Evolutionary conservation across 2,329 filamentous ascomycete genomes (phyloP).

Genomic region (Verticillium dahliae): DNA sequence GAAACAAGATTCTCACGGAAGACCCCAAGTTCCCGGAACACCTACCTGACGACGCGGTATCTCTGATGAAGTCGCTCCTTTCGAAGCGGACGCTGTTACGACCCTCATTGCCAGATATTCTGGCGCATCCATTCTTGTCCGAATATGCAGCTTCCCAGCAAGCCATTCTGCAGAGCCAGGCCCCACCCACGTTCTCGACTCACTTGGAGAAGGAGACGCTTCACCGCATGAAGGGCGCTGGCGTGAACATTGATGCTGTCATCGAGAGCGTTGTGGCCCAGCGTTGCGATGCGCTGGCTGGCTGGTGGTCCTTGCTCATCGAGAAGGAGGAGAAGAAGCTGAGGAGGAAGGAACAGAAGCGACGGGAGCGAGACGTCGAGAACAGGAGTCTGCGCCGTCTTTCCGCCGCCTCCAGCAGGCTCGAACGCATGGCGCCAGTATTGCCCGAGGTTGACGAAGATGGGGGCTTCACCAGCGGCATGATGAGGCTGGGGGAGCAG

Average conservation of each 20-base stretch:
- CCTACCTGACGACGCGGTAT: conserved; percentile 69
- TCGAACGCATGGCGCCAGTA: conserved; percentile 73
- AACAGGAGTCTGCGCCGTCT: conserved; percentile 72
- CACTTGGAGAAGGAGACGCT: conserved; percentile 84
- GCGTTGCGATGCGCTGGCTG: conserved; percentile 81
- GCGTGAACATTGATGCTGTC: conserved; percentile 88
- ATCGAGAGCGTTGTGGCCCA: conserved; percentile 91
- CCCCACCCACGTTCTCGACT: conserved; percentile 77
- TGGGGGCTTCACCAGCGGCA: conserved; percentile 43
- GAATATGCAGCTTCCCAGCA: conserved; percentile 86
- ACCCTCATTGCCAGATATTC: conserved; percentile 75
- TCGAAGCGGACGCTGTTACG: conserved; percentile 84
- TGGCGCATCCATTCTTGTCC: conserved; percentile 79
- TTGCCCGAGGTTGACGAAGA: conserved; percentile 77
- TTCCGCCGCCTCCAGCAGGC: conserved; percentile 81
- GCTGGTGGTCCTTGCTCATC: conserved; percentile 92
- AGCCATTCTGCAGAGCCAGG: conserved; percentile 76
- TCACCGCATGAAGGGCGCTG: conserved; percentile 86
- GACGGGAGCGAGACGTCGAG: conserved; percentile 78
- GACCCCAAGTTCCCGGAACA: conserved; percentile 82
- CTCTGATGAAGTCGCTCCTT: conserved; percentile 71
- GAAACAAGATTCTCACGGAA: conserved; percentile 74
- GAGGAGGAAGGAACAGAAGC: conserved; percentile 69
- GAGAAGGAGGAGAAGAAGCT: conserved; percentile 94
- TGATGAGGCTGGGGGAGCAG: conserved; percentile 34